Evolutionary conservation across 2,329 filamentous ascomycete genomes (phyloP), one percentile per base, ranked within the genome.

Genomic region (Aureobasidium sp.): DNA sequence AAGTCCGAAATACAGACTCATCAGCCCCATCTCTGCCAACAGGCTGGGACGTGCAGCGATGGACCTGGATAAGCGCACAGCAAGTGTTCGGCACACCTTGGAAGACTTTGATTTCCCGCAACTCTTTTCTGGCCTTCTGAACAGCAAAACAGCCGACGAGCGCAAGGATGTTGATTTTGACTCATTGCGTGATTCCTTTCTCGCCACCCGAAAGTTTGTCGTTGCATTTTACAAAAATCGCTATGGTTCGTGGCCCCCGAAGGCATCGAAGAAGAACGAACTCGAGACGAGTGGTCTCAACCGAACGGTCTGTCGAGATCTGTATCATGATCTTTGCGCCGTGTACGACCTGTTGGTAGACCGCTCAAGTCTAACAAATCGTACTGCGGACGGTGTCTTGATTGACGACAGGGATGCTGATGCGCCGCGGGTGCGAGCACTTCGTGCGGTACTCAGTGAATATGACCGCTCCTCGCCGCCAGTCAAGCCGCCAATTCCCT

Each of bases 261-360:
- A 94, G 73, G 88, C 83, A 68, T 93, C 86, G 68, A 96, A 95
- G 80, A 96, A 95, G 81, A 96, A 96, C 71, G 83, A 87, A 0
- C 90, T 96, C 66, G 87, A 89, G 31, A 91, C 92, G 67, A 89
- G 85, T 67, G 93, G 93, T 0, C 80, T 97, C 24, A 97, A 97
- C 73, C 83, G 94, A 27, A 76, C 91, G 48, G 90, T 96, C 6
- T 78, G 97, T 45, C 85, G 85, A 70, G 86, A 90, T 47, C 77
- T 97, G 9, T 97, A 97, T 75, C 82, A 85, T 29, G 93, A 99
- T 72, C 84, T 97, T 69, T 90, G 89, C 67, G 84, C 86, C 42
- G 78, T 97, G 17, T 97, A 97, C 74, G 92, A 97, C 70, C 79
- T 96, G 63, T 77, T 96, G 15, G 94, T 91, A 5, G 91, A 97